Conservation (phyloP, 805 yeast genomes). For the Wickerhamomyces bovis region DNA sequence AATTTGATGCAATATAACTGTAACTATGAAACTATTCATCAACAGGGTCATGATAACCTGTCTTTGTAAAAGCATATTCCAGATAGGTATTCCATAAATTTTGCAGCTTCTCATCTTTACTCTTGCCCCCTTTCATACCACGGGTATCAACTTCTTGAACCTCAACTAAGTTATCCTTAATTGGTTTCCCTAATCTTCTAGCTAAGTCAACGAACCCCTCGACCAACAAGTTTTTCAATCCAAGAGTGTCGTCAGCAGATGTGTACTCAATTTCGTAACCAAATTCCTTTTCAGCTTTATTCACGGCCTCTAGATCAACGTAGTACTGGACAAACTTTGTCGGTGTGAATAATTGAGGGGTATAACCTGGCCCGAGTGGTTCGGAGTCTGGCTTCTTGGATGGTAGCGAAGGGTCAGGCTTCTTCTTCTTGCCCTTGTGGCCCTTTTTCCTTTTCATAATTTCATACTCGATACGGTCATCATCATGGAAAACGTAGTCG, state of each 20-base stretch:
- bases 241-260: conserved; percentile 55
- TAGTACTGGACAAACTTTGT: conserved; percentile 66
- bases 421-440: conserved; percentile 23
- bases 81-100: conserved; percentile 52
- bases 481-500: conserved; percentile 23
- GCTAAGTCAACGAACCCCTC: conserved; percentile 58
- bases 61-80: conserved; percentile 54
- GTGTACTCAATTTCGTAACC: conserved; percentile 61
- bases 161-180: conserved; percentile 6
- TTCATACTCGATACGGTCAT: conserved; percentile 8
- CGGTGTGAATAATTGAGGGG: conserved; percentile 68
- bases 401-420: conserved; percentile 56
- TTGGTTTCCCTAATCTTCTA: conserved; percentile 42
- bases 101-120: conserved; percentile 24
- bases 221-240: conserved; percentile 50
- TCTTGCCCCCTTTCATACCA: conserved; percentile 10
- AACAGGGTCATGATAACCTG: conserved; percentile 50
- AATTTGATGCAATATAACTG: not conserved
- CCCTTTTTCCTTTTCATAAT: conserved; percentile 18
- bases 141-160: not conserved
- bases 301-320: conserved; percentile 52
- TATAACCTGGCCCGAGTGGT: conserved; percentile 72
- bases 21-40: conserved; percentile 5
- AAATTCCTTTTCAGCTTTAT: conserved; percentile 39
- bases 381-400: conserved; percentile 46